Base-by-base conservation (phyloP, 1,139 yeast species). In the Candida tetrigidarum region DNA sequence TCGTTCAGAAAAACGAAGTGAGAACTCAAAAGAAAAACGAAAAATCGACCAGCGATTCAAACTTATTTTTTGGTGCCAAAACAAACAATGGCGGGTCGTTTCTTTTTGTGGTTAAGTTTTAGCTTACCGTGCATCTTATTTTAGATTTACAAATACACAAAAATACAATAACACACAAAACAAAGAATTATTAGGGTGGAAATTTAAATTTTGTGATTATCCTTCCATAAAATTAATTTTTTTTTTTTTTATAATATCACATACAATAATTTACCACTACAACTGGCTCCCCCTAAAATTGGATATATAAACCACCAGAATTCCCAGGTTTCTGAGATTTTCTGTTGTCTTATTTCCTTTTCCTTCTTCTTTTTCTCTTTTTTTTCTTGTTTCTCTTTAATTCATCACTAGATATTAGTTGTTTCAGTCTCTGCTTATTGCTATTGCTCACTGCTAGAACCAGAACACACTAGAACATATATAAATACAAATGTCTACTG, bases 401-500 rank as follows among this genome's bases (percentile, higher is more conserved):
- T 22, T 12, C 16, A 12, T 25, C 29, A 34, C n/a, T 15, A 22
- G 26, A 20, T 33, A 33, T 20, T 33, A 25, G n/a, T 7, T 33
- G 15, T 10, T 22, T 5, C 16, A n/a, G n/a, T n/a, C n/a, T n/a
- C n/a, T n/a, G n/a, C n/a, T n/a, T n/a, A 18, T 10, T 18, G 8
- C 9, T 10, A 19, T 25, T 19, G 4, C 14, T 19, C n/a, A n/a
- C n/a, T n/a, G n/a, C n/a, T n/a, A n/a, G n/a, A n/a, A n/a, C n/a
- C n/a, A n/a, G n/a, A n/a, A n/a, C n/a, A n/a, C n/a, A n/a, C n/a
- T n/a, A n/a, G n/a, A n/a, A n/a, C n/a, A n/a, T n/a, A n/a, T n/a
- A n/a, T n/a, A n/a, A n/a, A n/a, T n/a, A 15, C 19, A 22, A 1
- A 38, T 38, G 41, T 14, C 33, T 38, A 36, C 33, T 38, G 23